These are phyloP conservation scores for Venturia aucupariae DNA, from an alignment of 2,329 filamentous ascomycete species.

Conservation along the genomic window DNA sequence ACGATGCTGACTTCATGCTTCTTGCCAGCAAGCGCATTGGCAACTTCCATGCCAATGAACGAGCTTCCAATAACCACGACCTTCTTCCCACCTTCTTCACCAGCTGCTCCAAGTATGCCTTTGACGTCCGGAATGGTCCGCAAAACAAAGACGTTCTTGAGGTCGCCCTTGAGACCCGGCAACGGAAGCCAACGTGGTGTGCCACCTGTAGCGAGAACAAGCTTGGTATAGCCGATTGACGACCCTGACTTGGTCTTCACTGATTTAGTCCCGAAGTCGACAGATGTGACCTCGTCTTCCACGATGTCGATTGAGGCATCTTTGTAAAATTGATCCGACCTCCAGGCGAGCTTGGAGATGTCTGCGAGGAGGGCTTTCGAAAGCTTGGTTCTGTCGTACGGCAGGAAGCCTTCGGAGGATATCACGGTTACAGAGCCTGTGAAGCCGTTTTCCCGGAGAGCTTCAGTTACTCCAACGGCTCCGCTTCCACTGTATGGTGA, in stretches of 20 bases:
- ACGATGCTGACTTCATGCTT: conserved; percentile 76
- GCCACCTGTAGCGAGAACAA: conserved; percentile 84
- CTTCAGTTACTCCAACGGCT: conserved; percentile 71
- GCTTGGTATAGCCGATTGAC: conserved; percentile 70
- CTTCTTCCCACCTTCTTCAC: conserved; percentile 73
- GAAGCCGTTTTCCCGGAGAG: conserved; percentile 73
- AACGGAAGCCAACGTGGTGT: conserved; percentile 66
- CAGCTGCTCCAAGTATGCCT: conserved; percentile 68
- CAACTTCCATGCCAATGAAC: conserved; percentile 98
- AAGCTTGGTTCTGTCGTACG: conserved; percentile 89
- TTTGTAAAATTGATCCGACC: conserved; percentile 69
- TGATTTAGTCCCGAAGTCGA: conserved; percentile 67
- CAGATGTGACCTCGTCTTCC: conserved; percentile 53
- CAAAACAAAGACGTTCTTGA: conserved; percentile 80
- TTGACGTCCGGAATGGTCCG: conserved; percentile 69
- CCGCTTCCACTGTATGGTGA: conserved; percentile 60
- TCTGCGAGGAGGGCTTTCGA: conserved; percentile 89
- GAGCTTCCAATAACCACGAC: conserved; percentile 86
- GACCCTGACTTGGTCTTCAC: conserved; percentile 68
- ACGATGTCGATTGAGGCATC: conserved; percentile 48
- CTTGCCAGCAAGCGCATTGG: conserved; percentile 63
- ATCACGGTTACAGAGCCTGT: conserved; percentile 73
- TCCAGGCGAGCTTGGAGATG: conserved; percentile 64
- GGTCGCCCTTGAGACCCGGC: conserved; percentile 68
- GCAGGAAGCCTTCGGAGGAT: conserved; percentile 72